Percentiles rank a stretch among this genome's conserved stretches.
phyloP scores from a whole-genome alignment of 352 stramenopile genomes.

The Elongisporangium prolatum region DNA sequence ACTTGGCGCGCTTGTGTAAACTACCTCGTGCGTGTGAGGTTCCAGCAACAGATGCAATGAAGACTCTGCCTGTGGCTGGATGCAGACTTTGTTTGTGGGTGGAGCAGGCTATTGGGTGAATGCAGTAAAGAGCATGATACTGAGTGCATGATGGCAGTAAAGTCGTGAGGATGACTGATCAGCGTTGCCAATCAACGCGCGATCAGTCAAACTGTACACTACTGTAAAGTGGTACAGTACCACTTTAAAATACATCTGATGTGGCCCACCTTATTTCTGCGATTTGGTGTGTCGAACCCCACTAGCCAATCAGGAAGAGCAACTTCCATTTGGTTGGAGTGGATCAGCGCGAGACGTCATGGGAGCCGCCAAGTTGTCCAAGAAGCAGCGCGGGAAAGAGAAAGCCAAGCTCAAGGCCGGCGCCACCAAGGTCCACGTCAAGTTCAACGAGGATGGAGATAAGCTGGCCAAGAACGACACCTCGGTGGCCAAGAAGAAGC shows the following conservation, averaged over 20 bases:
- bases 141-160: background rate
- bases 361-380: conserved; percentile 52
- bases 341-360: conserved; percentile 17
- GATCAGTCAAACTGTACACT: background rate
- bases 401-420: conserved; percentile 22
- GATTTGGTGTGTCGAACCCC: background rate
- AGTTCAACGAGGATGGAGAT: conserved; percentile 63
- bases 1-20: background rate
- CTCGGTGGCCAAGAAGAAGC: conserved; percentile 40
- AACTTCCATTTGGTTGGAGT: background rate
- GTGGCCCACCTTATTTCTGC: background rate
- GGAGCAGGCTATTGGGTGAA: background rate
- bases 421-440: conserved; percentile 43
- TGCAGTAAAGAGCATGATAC: background rate
- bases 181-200: background rate
- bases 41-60: background rate
- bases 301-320: background rate
- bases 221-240: background rate
- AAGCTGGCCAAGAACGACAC: conserved; percentile 18
- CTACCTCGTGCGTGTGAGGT: background rate
- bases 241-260: background rate
- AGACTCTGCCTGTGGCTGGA: background rate
- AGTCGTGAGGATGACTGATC: background rate
- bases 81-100: background rate
- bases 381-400: conserved; percentile 76